A percentile compares a stretch with the other conserved stretches of the same genome.
Conservation (phyloP, 2,329 filamentous ascomycete genomes). For the Mycosphaerella arachidis region DNA sequence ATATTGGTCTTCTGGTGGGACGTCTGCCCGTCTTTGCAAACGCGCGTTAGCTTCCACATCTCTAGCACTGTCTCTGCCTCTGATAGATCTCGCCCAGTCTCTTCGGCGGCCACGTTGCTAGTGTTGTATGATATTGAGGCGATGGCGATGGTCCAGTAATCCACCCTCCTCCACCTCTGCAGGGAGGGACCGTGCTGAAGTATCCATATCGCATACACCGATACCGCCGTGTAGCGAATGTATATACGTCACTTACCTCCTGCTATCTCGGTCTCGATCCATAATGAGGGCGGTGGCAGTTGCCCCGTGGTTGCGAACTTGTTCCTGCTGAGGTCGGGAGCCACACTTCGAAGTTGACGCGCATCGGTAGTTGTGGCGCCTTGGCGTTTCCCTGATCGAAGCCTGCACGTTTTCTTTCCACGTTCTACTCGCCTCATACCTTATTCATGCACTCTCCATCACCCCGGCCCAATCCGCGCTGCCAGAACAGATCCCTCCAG, state of each 20-base stretch:
- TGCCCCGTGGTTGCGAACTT: neutral
- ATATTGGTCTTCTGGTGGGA: conserved; percentile 33
- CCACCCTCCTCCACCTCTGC: neutral
- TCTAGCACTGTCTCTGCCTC: neutral
- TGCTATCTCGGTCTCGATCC: conserved; percentile 41
- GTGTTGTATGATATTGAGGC: neutral
- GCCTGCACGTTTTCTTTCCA: neutral
- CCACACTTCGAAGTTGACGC: neutral
- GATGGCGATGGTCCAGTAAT: neutral
- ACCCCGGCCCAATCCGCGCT: neutral
- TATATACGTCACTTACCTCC: conserved; percentile 32
- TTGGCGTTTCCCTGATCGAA: neutral
- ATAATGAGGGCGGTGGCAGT: conserved; percentile 9
- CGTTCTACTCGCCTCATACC: neutral
- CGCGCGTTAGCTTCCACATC: conserved; percentile 6
- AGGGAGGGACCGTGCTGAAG: neutral
- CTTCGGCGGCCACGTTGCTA: neutral
- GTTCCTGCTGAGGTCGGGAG: conserved; percentile 1
- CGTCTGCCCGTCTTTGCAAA: conserved; percentile 21
- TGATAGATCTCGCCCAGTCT: neutral
- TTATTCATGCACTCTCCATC: neutral
- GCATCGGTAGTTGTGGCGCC: neutral
- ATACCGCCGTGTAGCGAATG: neutral
- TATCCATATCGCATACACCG: neutral
- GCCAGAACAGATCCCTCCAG: neutral